Evolutionary conservation across 108 stramenopile genomes (phyloP), one percentile per base, ranked within the genome.

Genomic region (Conticribra weissflogii): DNA sequence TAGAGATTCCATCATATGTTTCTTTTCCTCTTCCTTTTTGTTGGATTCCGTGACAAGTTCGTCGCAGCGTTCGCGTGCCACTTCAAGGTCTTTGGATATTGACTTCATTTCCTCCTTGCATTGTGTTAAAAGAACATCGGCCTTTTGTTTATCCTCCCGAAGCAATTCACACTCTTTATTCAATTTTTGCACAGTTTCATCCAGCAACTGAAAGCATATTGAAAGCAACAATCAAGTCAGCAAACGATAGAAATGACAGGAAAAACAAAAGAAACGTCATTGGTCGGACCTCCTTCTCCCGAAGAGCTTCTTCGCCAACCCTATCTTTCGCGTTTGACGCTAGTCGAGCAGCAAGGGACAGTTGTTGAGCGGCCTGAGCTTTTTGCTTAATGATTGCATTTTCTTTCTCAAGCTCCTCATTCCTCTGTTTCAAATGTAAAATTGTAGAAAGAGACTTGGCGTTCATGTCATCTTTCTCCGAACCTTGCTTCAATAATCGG

Each of bases 381-480:
- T 90, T 86, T 55, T 88, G 81, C 63, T 92, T 87, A 34, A 96
- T 59, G 54, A 80, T 84, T 8, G 83, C 78, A 54, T 83, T 88
- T 68, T 91, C 90, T 50, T 81, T 76, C 29, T 78, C 71, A 2
- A 90, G 81, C 66, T 88, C 78, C 44, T 93, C 90, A 29, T 83
- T 88, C 46, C 91, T 23, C 24, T 90, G 85, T 48, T 93, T 93
- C 64, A 96, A 62, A 46, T 93, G 91, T 23, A 96, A 53, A 67
- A 96, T 91, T 0, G 91, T 90, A 3, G 88, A 90, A 48, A 93
- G 55, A 16, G 92, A 89, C 65, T 91, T 92, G 0, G 90, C 91
- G 74, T 93, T 96, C 84, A 92, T 91, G 32, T 96, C 92, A 52
- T 96, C 95, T 68, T 93, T 93, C 50, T 96, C 92, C 2, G 86